These are phyloP conservation scores for Ogataea nakhonphanomensis DNA, from an alignment of 805 yeast species.

Conservation along the genomic window DNA sequence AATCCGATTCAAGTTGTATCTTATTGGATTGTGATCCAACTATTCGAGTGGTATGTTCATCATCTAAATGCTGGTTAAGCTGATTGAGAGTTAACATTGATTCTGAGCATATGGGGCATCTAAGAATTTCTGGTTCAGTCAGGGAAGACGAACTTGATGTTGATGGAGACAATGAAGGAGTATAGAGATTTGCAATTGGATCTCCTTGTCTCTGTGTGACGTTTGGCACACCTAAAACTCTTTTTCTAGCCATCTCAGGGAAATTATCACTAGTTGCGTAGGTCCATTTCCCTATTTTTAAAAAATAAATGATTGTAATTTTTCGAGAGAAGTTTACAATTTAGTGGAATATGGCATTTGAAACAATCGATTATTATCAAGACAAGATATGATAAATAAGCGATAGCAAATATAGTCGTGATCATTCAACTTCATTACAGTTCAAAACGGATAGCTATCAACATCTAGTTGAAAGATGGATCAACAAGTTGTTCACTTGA, in stretches of 20 bases:
- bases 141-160: constrained; percentile 8
- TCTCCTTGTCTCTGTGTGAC: not conserved
- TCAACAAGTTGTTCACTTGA: constrained; percentile 34
- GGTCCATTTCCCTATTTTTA: not conserved
- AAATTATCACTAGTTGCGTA: not conserved
- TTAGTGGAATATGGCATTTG: constrained; percentile 1
- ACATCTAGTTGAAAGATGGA: constrained; percentile 20
- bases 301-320: not conserved
- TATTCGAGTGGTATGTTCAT: constrained; percentile 44
- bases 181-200: constrained; percentile 1
- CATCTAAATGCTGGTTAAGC: constrained; percentile 71
- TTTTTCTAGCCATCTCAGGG: constrained; percentile 19
- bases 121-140: constrained; percentile 7
- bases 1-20: constrained; percentile 31
- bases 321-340: not conserved
- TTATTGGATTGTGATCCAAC: constrained; percentile 2
- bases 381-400: constrained; percentile 1
- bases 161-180: constrained; percentile 13
- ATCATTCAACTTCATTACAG: constrained; percentile 8
- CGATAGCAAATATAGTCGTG: constrained; percentile 6
- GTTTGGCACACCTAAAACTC: constrained; percentile 20
- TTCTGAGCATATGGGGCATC: constrained; percentile 72
- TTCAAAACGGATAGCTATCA: constrained; percentile 4
- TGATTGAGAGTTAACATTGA: constrained; percentile 50
- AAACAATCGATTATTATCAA: constrained; percentile 4